Evolutionary conservation across 352 stramenopile genomes (phyloP), one percentile per base, ranked within the genome.

Genomic region (Globisporangium iwayamae): DNA sequence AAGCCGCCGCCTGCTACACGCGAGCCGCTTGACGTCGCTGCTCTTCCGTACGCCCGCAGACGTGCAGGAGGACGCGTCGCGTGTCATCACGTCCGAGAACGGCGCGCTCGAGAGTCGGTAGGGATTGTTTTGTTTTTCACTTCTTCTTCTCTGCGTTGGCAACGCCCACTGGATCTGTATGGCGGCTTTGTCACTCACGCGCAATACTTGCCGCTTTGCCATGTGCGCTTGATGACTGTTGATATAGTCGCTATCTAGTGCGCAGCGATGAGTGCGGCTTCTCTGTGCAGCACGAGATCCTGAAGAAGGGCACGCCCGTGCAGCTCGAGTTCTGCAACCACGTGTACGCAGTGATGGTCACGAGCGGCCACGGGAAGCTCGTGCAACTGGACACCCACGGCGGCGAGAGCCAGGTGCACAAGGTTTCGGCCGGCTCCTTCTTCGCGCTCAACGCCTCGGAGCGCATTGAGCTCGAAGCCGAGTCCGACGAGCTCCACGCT

Each of bases 311-410:
- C 36, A 14, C 50, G 4, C 59, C 72, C 7, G 78, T 87, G 62
- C 75, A 71, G 16, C 75, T 93, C 20, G 74, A 81, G 61, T 93
- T 90, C 66, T 72, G 75, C 63, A 93, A 91, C 65, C 84, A 93
- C 70, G 84, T 91, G 58, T 89, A 83, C 65, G 82, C 80, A 4
- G 64, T 91, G 59, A 64, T 91, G 53, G 71, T 93, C 55, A 93
- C 82, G 45, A 72, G 78, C 61, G 84, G 84, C 56, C 65, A 60
- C 13, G 84, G 80, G 14, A 69, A 62, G 16, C 65, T 90, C 54
- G 73, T 75, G 61, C 68, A 89, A 18, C 59, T 93, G 45, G 80
- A 91, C 61, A 60, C 71, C 10, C 68, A 79, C 25, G 69, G 65
- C 20, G 63, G 62, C 14, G 73, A 75, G 1, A 62, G 70, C 5